Evolutionary conservation across 768 basidiomycete species (phyloP), one percentile per base, ranked within the genome.

Genomic region (Lactarius quietus): DNA sequence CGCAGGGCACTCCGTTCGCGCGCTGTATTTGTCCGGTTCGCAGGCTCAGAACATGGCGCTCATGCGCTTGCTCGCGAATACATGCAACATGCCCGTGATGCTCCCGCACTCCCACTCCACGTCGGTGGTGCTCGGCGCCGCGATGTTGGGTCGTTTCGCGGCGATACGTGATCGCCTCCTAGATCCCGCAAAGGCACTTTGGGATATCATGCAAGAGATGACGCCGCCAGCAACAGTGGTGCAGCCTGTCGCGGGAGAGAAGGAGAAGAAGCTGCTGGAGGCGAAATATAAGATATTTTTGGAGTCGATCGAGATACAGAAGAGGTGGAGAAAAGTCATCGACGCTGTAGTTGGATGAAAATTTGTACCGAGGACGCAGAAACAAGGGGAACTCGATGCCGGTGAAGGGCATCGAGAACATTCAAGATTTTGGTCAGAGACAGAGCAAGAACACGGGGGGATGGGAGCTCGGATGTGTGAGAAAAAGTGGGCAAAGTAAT

Each of bases 121-220:
- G 1, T 91, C 95, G 1, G 97, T 98, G 38, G 94, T 96, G 3
- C 82, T 92, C 14, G 97, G 97, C 1, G 87, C 93, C 0, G 95
- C 96, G 8, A 96, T 99, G 90, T 82, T 99, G 18, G 97, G 90
- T 17, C 82, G 92, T 61, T 90, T 92, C 72, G 95, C 96, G 3
- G 84, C 83, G 29, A 89, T 91, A 69, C 71, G 75, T 54, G 72
- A 79, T 59, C 79, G 57, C 70, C 78, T 70, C 66, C 76, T 78
- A 53, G 80, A 81, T 60, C 83, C 87, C 66, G 85, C 85, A 28
- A 82, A 88, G 66, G 77, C 80, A 67, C 78, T 98, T 69, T 99
- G 97, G 96, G 80, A 86, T 54, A 90, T 95, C 70, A 98, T 98
- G 96, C 94, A 87, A 63, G 89, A 93, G 70, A 98, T 99, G 97